A percentile compares a stretch with the other conserved stretches of the same genome.
These are phyloP conservation scores for Rhodomyrtus tomentosa DNA, from an alignment of 345 rosid species.

Conservation along the genomic window DNA sequence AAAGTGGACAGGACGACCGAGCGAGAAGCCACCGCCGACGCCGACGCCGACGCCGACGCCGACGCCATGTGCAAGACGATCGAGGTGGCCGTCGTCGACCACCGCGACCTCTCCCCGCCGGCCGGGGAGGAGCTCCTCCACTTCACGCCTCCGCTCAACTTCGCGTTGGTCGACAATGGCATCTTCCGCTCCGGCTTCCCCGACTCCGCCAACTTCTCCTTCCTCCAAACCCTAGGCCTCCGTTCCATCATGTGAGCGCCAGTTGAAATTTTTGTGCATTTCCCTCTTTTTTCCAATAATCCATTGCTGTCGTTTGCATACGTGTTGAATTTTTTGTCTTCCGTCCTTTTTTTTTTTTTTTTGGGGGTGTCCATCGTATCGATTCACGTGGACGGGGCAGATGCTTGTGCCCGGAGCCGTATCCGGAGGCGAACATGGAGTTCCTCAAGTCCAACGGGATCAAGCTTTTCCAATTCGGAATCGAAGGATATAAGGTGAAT, in stretches of 20 bases:
- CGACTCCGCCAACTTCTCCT: constrained; percentile 75
- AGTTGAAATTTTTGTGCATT: neutral
- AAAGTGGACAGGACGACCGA: neutral
- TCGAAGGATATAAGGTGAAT: constrained; percentile 75
- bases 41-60: neutral
- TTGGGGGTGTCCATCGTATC: neutral
- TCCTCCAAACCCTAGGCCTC: constrained; percentile 74
- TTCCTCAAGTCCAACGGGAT: constrained; percentile 76
- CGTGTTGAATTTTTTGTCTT: neutral
- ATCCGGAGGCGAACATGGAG: constrained; percentile 62
- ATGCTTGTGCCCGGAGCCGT: constrained; percentile 85
- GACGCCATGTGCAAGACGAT: constrained; percentile 30
- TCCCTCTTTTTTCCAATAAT: neutral
- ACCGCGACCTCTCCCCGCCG: constrained; percentile 11
- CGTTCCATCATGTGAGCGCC: constrained; percentile 82
- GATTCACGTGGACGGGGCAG: constrained; percentile 15
- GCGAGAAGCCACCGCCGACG: neutral
- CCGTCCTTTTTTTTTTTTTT: no score
- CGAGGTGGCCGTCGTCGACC: constrained; percentile 45
- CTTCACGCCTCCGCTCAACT: constrained; percentile 78
- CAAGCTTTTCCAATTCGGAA: constrained; percentile 79
- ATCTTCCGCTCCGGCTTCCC: constrained; percentile 97
- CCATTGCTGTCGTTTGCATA: neutral
- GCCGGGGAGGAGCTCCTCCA: constrained; percentile 19
- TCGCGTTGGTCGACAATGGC: constrained; percentile 90